Evolutionary conservation across 2,329 filamentous ascomycete genomes (phyloP).

Genomic region (Chaetomiaceae sp.): DNA sequence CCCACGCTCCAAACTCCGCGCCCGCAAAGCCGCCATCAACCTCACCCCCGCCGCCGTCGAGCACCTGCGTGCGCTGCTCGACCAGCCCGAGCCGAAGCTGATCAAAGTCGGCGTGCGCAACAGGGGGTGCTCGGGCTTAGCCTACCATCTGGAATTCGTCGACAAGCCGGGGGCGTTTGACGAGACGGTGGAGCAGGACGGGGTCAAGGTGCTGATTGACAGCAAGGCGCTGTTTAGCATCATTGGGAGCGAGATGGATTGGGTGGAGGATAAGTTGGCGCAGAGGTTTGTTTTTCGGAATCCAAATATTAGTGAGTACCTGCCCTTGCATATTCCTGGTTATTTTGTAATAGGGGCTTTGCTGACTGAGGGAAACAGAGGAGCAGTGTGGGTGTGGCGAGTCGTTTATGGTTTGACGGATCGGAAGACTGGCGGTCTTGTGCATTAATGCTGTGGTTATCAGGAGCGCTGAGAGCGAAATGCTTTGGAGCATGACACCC

Average conservation of each 20-base stretch:
- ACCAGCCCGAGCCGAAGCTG: slow-evolving; percentile 83
- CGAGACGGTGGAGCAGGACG: slow-evolving; percentile 91
- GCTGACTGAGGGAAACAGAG: slow-evolving; percentile 55
- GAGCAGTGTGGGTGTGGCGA: slow-evolving; percentile 95
- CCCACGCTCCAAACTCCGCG: slow-evolving; percentile 56
- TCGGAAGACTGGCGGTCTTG: background rate
- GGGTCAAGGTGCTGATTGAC: slow-evolving; percentile 91
- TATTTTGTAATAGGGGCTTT: background rate
- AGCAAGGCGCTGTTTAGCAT: slow-evolving; percentile 98
- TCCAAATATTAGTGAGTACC: slow-evolving; percentile 89
- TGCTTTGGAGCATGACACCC: background rate
- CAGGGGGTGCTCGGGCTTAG: slow-evolving; percentile 85
- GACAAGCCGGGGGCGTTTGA: slow-evolving; percentile 86
- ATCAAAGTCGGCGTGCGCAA: slow-evolving; percentile 95
- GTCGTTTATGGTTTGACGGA: slow-evolving; percentile 72
- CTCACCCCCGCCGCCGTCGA: slow-evolving; percentile 75
- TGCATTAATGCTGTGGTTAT: background rate
- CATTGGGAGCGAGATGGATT: slow-evolving; percentile 98
- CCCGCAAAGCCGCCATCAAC: slow-evolving; percentile 84
- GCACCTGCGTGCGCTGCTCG: slow-evolving; percentile 71
- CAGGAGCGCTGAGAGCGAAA: background rate
- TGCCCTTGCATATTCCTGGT: background rate
- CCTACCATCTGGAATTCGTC: slow-evolving; percentile 92
- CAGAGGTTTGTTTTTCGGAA: slow-evolving; percentile 92
- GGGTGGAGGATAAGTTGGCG: slow-evolving; percentile 92